Base-by-base conservation (phyloP, 495 filamentous ascomycete genomes). In the Podospora pseudopauciseta region DNA sequence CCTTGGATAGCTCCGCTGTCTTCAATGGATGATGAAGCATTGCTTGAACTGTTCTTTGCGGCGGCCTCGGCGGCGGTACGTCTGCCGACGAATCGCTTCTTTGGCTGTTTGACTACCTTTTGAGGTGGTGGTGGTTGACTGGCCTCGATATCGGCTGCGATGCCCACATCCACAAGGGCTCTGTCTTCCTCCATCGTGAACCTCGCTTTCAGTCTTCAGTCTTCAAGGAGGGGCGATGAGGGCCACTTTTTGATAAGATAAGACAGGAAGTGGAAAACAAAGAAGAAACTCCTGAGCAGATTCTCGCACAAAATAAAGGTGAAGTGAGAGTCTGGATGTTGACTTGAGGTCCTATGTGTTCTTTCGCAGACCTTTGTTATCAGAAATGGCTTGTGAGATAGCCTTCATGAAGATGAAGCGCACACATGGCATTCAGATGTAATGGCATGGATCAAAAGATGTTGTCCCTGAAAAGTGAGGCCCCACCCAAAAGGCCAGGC, bases 61-160 rank as follows among this genome's bases (percentile, higher is more conserved):
- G 86, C 84, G 3, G 86, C 84, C 60, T 77, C 78, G 5, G 77
- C 81, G 0, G 82, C 79, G 55, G 80, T 75, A 67, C 88, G 86
- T 69, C 89, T 81, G 16, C 91, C 92, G 28, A 95, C 88, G 68
- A 95, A 95, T 66, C 92, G 84, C 77, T 90, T 93, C 79, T 88
- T 91, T 23, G 92, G 92, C 64, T 88, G 84, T 70, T 79, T 82
- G 57, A 77, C 67, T 0, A 68, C 72, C 53, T 77, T 74, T 64
- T 78, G 75, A 11, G 39, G 39, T 49, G 30, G 7, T 26, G 75
- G 70, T 30, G 77, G 74, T 32, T 83, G 73, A 18, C 71, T 76
- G 70, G 83, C 82, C 65, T 86, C 84, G 44, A 86, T 80, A 66
- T 86, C 85, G 53, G 84, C 84, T 60, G 84, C 84, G 56, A 85